Evolutionary conservation across 148 eudicot species (phyloP).

Genomic region (Rhododendron ferrugineum): DNA sequence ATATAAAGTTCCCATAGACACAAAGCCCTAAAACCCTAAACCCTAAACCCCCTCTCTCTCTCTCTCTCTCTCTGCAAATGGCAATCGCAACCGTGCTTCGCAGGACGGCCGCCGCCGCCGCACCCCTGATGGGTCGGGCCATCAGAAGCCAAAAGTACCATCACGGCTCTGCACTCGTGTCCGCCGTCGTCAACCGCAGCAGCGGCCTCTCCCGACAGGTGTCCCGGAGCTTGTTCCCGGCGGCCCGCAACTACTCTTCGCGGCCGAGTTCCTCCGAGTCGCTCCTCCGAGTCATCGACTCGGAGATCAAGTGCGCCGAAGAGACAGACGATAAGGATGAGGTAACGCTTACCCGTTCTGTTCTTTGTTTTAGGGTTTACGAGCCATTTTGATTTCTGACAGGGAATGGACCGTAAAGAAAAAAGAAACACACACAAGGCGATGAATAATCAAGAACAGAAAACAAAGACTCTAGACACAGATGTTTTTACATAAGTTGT

Average conservation of each 20-base stretch:
- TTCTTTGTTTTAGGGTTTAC: not conserved
- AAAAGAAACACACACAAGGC: not conserved
- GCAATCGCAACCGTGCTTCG: slow-evolving; percentile 44
- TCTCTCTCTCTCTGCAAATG: slow-evolving; percentile 29
- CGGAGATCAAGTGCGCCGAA: slow-evolving; percentile 50
- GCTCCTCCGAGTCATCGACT: slow-evolving; percentile 42
- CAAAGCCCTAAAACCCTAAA: not conserved
- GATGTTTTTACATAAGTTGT: not conserved
- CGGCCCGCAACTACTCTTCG: slow-evolving; percentile 24
- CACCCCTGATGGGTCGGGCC: slow-evolving; percentile 36
- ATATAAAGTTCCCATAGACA: not conserved
- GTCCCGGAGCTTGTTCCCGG: slow-evolving; percentile 25
- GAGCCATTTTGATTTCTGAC: not conserved
- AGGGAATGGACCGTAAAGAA: not conserved
- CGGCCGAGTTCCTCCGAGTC: slow-evolving; percentile 25
- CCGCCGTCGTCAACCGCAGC: slow-evolving; percentile 35
- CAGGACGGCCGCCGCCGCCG: slow-evolving; percentile 35
- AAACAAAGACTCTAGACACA: not conserved
- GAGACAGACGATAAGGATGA: slow-evolving; percentile 35
- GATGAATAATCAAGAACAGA: too few species aligned
- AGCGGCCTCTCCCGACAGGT: slow-evolving; percentile 15
- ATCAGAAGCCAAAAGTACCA: slow-evolving; percentile 35
- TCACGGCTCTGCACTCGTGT: slow-evolving; percentile 24
- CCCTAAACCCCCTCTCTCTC: not conserved
- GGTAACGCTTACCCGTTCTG: slow-evolving; percentile 21